Conservation (phyloP, 345 rosid species). For the Aurinia saxatilis region DNA sequence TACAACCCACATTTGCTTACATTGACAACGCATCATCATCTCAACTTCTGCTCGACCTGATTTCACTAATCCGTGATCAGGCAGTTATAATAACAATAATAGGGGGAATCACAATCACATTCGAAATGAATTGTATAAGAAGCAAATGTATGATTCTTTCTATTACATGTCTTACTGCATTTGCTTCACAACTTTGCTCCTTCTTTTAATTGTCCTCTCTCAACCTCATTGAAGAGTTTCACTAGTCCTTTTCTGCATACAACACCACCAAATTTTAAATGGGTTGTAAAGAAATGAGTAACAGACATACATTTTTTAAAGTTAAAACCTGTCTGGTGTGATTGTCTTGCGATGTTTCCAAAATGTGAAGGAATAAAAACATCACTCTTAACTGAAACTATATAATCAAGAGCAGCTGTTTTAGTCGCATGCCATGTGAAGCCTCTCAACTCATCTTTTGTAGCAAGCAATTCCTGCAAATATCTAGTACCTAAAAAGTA, state of each 20-base stretch:
- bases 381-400: constrained; percentile 77
- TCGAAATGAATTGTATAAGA: too few relatives aligned
- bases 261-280: background rate
- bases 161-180: too few relatives aligned
- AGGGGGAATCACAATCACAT: too few relatives aligned
- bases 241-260: constrained; percentile 68
- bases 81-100: too few relatives aligned
- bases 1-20: too few relatives aligned
- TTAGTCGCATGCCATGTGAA: constrained; percentile 67
- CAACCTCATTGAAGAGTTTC: constrained; percentile 56
- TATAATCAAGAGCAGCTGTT: constrained; percentile 91
- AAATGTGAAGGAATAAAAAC: constrained; percentile 84
- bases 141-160: too few relatives aligned
- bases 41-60: too few relatives aligned
- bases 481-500: too few relatives aligned
- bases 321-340: constrained; percentile 66
- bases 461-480: constrained; percentile 69
- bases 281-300: background rate
- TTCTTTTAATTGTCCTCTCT: constrained; percentile 48
- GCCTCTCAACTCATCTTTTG: constrained; percentile 46
- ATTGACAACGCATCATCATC: too few relatives aligned
- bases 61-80: too few relatives aligned
- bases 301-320: background rate
- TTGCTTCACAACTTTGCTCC: constrained; percentile 32
- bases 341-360: constrained; percentile 88